Conservation (phyloP, 768 basidiomycete genomes). For the Russula sp. region DNA sequence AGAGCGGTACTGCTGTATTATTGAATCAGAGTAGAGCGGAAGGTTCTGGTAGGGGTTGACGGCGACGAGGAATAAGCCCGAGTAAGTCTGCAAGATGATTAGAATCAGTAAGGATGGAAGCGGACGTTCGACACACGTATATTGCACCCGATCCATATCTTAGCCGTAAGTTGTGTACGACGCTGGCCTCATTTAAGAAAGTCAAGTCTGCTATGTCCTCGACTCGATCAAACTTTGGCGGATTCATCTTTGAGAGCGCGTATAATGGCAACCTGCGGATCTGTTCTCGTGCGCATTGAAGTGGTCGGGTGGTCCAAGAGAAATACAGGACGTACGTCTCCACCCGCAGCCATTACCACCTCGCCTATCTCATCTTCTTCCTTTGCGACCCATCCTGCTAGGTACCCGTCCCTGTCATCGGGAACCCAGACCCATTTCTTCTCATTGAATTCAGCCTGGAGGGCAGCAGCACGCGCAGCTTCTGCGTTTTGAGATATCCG, state of each 20-base stretch:
- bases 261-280: conserved; percentile 69
- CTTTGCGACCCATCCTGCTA: conserved; percentile 88
- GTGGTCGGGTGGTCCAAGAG: conserved; percentile 29
- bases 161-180: conserved; percentile 93
- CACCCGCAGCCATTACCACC: conserved; percentile 77
- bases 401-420: conserved; percentile 86
- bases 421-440: conserved; percentile 99
- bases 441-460: conserved; percentile 95
- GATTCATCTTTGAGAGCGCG: conserved; percentile 92
- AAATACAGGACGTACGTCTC: conserved; percentile 52
- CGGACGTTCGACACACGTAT: conserved; percentile 56
- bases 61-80: conserved; percentile 95
- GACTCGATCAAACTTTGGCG: conserved; percentile 95
- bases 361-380: conserved; percentile 81
- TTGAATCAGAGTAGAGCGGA: conserved; percentile 85
- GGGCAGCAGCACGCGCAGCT: conserved; percentile 76
- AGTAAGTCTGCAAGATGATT: conserved; percentile 62
- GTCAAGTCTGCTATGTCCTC: conserved; percentile 98
- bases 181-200: conserved; percentile 95
- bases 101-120: conserved; percentile 2
- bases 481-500: conserved; percentile 45
- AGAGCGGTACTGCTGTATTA: conserved; percentile 85
- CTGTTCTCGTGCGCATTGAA: conserved; percentile 32
- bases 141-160: conserved; percentile 90
- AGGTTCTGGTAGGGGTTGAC: conserved; percentile 95